These are phyloP conservation scores for Elsinoe perseae DNA, from an alignment of 2,329 filamentous ascomycete species.

Conservation along the genomic window DNA sequence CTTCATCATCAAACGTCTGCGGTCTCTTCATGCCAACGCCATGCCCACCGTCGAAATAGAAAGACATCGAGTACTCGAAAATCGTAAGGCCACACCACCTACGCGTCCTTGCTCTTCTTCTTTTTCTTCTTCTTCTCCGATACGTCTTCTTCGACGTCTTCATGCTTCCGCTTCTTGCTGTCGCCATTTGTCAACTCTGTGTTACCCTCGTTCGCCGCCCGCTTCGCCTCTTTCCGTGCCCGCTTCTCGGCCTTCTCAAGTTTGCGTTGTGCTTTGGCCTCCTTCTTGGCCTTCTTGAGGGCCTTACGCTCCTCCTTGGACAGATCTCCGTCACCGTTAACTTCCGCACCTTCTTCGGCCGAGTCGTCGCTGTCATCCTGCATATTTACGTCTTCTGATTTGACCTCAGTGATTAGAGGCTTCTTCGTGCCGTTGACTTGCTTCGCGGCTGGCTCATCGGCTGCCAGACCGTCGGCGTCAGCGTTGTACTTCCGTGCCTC, in stretches of 20 bases:
- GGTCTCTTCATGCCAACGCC: conserved; percentile 11
- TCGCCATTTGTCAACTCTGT: conserved; percentile 12
- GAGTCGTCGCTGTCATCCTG: conserved; percentile 16
- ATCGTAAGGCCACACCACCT: not conserved
- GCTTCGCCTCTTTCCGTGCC: conserved; percentile 17
- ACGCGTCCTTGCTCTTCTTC: conserved; percentile 21
- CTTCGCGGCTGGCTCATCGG: conserved; percentile 53
- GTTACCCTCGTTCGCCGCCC: conserved; percentile 1
- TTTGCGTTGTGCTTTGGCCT: conserved; percentile 19
- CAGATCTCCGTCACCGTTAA: conserved; percentile 15
- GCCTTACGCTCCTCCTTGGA: conserved; percentile 19
- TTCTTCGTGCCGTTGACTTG: conserved; percentile 43
- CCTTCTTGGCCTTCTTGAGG: conserved; percentile 20
- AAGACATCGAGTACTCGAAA: not conserved
- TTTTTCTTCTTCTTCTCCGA: conserved; percentile 21
- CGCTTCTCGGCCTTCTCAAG: conserved; percentile 18
- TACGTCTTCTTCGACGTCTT: conserved; percentile 15
- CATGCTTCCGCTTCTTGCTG: conserved; percentile 15
- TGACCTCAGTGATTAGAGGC: conserved; percentile 43
- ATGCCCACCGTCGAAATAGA: conserved; percentile 9
- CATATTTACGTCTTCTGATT: conserved; percentile 23
- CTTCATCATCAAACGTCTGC: conserved; percentile 9
- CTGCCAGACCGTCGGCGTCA: conserved; percentile 77
- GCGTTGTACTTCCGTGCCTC: conserved; percentile 90
- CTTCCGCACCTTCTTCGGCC: conserved; percentile 16